phyloP scores from a whole-genome alignment of 1,139 yeast species.

The Yamadazyma sp. region DNA sequence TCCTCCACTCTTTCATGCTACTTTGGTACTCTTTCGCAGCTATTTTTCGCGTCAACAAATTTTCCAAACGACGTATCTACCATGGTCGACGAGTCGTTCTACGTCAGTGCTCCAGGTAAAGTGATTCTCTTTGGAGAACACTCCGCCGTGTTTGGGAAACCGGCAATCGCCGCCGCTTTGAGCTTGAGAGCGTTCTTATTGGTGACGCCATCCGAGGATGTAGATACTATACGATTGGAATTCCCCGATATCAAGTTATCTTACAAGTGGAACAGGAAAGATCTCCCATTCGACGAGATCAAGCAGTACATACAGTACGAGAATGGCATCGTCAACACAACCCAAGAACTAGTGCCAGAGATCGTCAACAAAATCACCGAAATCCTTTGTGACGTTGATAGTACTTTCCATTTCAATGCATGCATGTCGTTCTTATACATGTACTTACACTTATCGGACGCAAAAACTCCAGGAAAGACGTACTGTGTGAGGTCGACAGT shows the following conservation, averaged over 20 bases:
- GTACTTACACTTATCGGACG: constrained; percentile 57
- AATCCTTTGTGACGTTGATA: constrained; percentile 44
- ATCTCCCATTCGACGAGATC: constrained; percentile 61
- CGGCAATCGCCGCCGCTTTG: constrained; percentile 89
- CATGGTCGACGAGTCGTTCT: constrained; percentile 42
- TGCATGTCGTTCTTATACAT: constrained; percentile 84
- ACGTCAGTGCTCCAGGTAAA: constrained; percentile 94
- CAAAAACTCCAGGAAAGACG: constrained; percentile 47
- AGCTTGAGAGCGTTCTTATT: constrained; percentile 78
- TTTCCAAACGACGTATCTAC: not conserved
- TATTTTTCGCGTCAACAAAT: constrained; percentile 1
- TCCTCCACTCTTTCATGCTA: too few species aligned
- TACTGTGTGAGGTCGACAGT: constrained; percentile 77
- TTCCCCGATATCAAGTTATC: constrained; percentile 80
- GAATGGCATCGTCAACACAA: constrained; percentile 38
- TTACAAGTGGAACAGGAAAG: constrained; percentile 58
- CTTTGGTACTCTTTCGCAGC: too few species aligned
- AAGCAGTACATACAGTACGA: constrained; percentile 19
- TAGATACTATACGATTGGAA: constrained; percentile 53
- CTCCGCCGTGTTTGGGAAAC: constrained; percentile 90
- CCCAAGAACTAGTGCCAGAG: constrained; percentile 61
- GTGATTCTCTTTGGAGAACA: constrained; percentile 96
- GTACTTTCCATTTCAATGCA: constrained; percentile 72
- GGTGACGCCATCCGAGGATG: constrained; percentile 46
- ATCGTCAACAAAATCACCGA: constrained; percentile 50